Base-by-base conservation (phyloP, 441 rosid species). In the Populus trichocarpa region DNA sequence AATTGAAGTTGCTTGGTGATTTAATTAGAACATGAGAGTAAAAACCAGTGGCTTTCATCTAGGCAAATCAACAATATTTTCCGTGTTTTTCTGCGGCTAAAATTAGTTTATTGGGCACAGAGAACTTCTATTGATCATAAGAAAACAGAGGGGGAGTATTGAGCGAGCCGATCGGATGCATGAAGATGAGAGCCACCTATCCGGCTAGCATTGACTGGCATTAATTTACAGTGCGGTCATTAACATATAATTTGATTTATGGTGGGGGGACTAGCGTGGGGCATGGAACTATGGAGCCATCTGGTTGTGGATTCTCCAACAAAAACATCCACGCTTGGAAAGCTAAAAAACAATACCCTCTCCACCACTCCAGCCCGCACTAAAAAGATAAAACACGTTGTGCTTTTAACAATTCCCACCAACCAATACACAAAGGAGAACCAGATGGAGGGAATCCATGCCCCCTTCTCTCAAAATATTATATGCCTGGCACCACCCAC, bases 251-350 rank as follows among this genome's bases (percentile, higher is more conserved):
- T 20, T 53, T 0, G 26, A 73, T 22, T 53, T 75, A 73, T 63
- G 86, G 86, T 85, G 86, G 87, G 81, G 78, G 28, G 11, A 28
- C 13, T n/a, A 72, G 82, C 57, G 84, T 81, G 88, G 32, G 83
- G 80, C 80, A 85, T 76, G 78, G 82, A 80, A 65, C 81, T 75
- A 88, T 88, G 91, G 92, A 90, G 91, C 92, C 90, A 87, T 82
- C 77, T 87, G 89, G 89, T 85, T 88, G 87, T 89, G 90, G 92
- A 86, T 89, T 87, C 91, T 86, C 94, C 92, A 90, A 88, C 92
- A 88, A 86, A 69, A 77, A 72, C 86, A 78, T 77, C 84, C 94
- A 90, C 91, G 94, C 90, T 85, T 85, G 76, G 74, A 89, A 89
- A 89, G 94, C 86, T 81, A 30, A 71, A 73, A 75, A 81, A 77